Conservation (phyloP, 306 rosid genomes). For the Betula pendula region DNA sequence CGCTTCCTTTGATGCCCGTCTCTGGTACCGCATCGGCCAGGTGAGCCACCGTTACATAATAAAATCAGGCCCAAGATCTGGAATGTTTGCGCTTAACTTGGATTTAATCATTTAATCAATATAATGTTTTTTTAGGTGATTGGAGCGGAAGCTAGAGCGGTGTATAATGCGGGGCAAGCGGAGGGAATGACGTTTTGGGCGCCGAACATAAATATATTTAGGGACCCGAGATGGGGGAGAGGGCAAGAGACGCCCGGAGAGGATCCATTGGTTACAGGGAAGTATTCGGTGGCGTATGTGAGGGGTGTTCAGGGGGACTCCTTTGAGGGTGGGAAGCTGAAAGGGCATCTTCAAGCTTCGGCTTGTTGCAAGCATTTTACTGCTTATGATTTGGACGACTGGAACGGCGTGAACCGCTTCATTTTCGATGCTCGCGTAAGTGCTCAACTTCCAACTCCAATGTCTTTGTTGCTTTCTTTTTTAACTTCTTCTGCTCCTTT, state of each 20-base stretch:
- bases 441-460: not conserved
- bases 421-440: conserved; percentile 71
- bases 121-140: conserved; percentile 58
- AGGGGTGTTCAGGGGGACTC: conserved; percentile 88
- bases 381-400: conserved; percentile 86
- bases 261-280: conserved; percentile 66
- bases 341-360: conserved; percentile 66
- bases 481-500: not conserved
- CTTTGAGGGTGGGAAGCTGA: conserved; percentile 43
- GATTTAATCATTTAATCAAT: no score
- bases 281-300: conserved; percentile 67
- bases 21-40: conserved; percentile 82
- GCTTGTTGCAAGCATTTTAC: conserved; percentile 98
- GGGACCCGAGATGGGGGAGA: conserved; percentile 98
- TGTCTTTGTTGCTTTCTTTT: not conserved
- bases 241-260: conserved; percentile 98
- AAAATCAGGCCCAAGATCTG: no score
- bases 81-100: no score
- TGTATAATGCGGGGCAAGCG: conserved; percentile 80
- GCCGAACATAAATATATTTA: conserved; percentile 84
- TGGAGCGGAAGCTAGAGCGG: conserved; percentile 72
- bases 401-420: conserved; percentile 73
- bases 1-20: conserved; percentile 65
- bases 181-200: conserved; percentile 94
- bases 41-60: conserved; percentile 31